These are phyloP conservation scores for Xylaria curta DNA, from an alignment of 495 filamentous ascomycete genomes.

Conservation along the genomic window DNA sequence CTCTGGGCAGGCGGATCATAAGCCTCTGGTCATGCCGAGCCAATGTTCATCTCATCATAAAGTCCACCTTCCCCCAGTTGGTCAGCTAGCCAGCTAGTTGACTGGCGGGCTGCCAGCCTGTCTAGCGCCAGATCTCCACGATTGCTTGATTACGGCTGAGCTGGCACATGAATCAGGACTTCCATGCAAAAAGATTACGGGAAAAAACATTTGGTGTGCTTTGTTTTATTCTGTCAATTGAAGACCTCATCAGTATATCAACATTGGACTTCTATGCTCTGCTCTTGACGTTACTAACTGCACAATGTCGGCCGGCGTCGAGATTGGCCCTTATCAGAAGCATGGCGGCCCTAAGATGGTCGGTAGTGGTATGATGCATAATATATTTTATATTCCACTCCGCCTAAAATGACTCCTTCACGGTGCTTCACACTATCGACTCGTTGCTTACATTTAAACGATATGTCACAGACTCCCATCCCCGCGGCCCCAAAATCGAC, in stretches of 20 bases:
- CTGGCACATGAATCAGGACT: neutral
- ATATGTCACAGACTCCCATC: conserved; percentile 76
- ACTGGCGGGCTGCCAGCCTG: conserved; percentile 10
- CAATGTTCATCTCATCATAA: neutral
- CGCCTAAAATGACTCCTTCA: neutral
- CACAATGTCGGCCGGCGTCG: conserved; percentile 17
- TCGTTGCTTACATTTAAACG: neutral
- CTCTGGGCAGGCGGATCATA: conserved; percentile 1
- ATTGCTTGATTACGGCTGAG: conserved; percentile 12
- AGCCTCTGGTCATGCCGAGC: conserved; percentile 6
- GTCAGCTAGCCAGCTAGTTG: neutral
- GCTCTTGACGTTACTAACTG: neutral
- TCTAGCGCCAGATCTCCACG: conserved; percentile 24
- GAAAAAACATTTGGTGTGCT: neutral
- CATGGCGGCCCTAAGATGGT: neutral
- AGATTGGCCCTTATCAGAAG: neutral
- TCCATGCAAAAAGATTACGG: neutral
- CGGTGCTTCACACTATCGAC: neutral
- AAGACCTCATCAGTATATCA: neutral
- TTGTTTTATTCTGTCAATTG: neutral
- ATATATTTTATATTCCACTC: neutral
- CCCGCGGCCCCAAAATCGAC: conserved; percentile 73
- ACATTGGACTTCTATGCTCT: neutral
- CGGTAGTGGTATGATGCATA: neutral
- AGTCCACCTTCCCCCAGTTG: neutral